Evolutionary conservation across 805 yeast genomes (phyloP), one percentile per base, ranked within the genome.

Genomic region (Kluyveromyces nonfermentans): DNA sequence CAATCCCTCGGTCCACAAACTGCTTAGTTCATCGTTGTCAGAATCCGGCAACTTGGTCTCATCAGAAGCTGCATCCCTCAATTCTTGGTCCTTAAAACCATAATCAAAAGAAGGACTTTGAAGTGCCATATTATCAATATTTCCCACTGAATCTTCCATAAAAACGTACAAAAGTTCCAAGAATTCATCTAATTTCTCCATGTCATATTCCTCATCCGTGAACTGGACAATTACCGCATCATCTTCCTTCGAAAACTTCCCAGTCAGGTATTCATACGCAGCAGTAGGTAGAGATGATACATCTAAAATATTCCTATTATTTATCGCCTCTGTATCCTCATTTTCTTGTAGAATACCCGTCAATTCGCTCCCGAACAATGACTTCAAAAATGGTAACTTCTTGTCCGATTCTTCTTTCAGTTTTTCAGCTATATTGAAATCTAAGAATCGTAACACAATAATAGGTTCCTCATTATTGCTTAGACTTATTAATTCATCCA

Each of bases 1-100:
- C 46, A 90, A 69, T 17, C 95, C 97, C 14, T 63, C 68, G 7
- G 68, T 63, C 68, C 68, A 63, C 28, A 50, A 49, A 15, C 51
- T 41, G 48, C 65, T 63, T 36, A 59, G 41, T 10, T 50, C 46
- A 38, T 57, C 62, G 15, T 44, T 45, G 43, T 55, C 52, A 14
- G 45, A 48, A 8, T 38, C 47, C 5, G 35, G 35, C 20, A n/a
- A 16, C 7, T 15, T 15, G 17, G 40, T 33, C 17, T 9, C 8
- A 19, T 28, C 41, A 21, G 19, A 15, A 16, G 41, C 18, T 3
- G 35, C 17, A 18, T 33, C 35, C 35, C 35, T 33, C 12, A 21
- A 17, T 16, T 31, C 33, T 5, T 12, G 32, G 9, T 8, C 18
- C 15, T 17, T 38, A 22, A 38, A 38, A 10, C 32, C 21, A 20